Evolutionary conservation across 140 eudicot species (phyloP).

Genomic region (Oenanthe javanica): DNA sequence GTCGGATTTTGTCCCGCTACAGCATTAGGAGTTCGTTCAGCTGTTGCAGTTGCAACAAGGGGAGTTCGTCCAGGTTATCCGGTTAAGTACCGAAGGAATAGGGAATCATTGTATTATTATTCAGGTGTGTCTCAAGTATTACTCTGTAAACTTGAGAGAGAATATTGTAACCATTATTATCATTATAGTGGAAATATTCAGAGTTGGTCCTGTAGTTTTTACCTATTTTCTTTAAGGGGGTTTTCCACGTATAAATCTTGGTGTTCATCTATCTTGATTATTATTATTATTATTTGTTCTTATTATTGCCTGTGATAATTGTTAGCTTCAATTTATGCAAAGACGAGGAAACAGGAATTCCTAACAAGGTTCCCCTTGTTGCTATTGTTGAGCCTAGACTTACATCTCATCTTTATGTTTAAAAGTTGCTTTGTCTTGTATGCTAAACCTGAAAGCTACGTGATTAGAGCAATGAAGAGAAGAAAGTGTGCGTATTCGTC

Average conservation of each 20-base stretch:
- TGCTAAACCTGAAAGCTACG: not conserved
- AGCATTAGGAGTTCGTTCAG: not conserved
- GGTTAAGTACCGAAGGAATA: not conserved
- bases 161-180: not conserved
- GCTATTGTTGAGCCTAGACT: constrained; percentile 55
- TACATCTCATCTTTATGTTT: constrained; percentile 9
- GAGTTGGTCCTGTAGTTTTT: not conserved
- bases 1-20: too few species aligned
- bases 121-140: not conserved
- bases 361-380: constrained; percentile 45
- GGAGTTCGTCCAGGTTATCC: not conserved
- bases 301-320: not conserved
- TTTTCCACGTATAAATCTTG: not conserved
- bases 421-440: constrained; percentile 14
- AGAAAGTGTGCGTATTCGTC: too few species aligned
- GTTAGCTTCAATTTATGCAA: too few species aligned
- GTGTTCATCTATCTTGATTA: not conserved
- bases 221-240: not conserved
- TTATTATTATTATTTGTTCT: not conserved
- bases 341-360: too few species aligned
- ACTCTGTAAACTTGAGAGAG: not conserved
- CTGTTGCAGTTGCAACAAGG: not conserved
- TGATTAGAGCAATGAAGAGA: too few species aligned
- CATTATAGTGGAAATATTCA: not conserved
- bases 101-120: not conserved